phyloP scores from a whole-genome alignment of 441 rosid genomes.

The Pelargonium hybrid region DNA sequence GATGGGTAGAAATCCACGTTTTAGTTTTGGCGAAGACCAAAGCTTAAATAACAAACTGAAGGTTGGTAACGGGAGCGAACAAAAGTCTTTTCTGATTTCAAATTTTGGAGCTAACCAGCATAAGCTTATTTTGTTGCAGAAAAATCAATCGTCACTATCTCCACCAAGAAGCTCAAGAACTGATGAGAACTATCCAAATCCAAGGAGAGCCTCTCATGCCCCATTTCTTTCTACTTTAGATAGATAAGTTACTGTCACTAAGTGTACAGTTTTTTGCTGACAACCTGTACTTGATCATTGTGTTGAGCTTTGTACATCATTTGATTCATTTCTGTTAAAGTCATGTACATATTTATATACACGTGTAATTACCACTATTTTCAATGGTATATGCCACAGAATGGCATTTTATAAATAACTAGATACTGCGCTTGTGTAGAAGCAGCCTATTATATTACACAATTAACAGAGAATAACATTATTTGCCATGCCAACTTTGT shows the following conservation, averaged over 20 bases:
- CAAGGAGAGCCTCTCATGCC: constrained; percentile 40
- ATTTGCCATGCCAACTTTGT: too few species aligned
- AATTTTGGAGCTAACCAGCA: not conserved
- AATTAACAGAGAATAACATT: too few species aligned
- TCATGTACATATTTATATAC: not conserved
- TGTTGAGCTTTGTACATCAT: not conserved
- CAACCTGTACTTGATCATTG: not conserved
- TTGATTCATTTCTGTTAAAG: not conserved
- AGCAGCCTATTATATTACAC: too few species aligned
- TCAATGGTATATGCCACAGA: not conserved
- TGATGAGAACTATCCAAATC: constrained; percentile 48
- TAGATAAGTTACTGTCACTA: not conserved
- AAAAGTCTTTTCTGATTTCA: not conserved
- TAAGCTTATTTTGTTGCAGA: constrained; percentile 30
- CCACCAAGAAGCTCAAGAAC: constrained; percentile 38
- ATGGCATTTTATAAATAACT: not conserved
- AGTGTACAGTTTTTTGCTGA: not conserved
- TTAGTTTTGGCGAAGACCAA: constrained; percentile 33
- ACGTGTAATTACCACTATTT: not conserved
- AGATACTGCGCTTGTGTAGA: too few species aligned
- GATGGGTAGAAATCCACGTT: constrained; percentile 36
- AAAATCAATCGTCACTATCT: constrained; percentile 36
- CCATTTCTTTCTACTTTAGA: constrained; percentile 64
- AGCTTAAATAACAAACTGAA: constrained; percentile 41
- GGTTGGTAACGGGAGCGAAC: constrained; percentile 34